phyloP scores from a whole-genome alignment of 345 rosid genomes.

The Murraya paniculata region DNA sequence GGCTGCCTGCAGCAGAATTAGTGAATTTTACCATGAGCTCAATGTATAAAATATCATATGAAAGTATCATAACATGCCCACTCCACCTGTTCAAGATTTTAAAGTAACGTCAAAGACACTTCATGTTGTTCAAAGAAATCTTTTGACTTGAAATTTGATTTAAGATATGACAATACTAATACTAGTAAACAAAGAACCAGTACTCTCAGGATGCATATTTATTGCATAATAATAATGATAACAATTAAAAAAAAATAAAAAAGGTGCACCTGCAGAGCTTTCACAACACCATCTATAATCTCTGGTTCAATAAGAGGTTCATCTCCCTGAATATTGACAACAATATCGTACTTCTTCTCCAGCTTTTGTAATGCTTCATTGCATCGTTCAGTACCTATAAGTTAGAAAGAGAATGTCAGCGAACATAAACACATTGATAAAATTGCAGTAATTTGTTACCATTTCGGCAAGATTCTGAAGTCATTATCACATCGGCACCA shows the following conservation, averaged over 20 bases:
- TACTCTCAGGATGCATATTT: not conserved
- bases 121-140: not conserved
- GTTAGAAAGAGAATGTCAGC: slow-evolving; percentile 10
- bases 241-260: too few species aligned
- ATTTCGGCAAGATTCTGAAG: slow-evolving; percentile 87
- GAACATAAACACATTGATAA: not conserved
- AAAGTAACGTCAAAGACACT: not conserved
- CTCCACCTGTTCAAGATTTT: not conserved
- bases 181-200: not conserved
- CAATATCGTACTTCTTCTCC: slow-evolving; percentile 81
- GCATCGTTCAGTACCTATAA: slow-evolving; percentile 79
- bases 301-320: slow-evolving; percentile 97
- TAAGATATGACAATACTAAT: not conserved
- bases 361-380: slow-evolving; percentile 86
- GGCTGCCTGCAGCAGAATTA: slow-evolving; percentile 46
- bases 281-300: slow-evolving; percentile 90
- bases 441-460: slow-evolving; percentile 37
- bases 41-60: not conserved
- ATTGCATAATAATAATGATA: not conserved
- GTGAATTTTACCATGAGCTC: slow-evolving; percentile 1
- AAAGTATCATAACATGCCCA: not conserved
- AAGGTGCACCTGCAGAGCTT: slow-evolving; percentile 72
- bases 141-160: not conserved
- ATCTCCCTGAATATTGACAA: slow-evolving; percentile 94
- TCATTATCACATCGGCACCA: slow-evolving; percentile 96